Evolutionary conservation across 164 flowering plant species (phyloP), one percentile per base, ranked within the genome.

Genomic region (Paratinospora sagittata): DNA sequence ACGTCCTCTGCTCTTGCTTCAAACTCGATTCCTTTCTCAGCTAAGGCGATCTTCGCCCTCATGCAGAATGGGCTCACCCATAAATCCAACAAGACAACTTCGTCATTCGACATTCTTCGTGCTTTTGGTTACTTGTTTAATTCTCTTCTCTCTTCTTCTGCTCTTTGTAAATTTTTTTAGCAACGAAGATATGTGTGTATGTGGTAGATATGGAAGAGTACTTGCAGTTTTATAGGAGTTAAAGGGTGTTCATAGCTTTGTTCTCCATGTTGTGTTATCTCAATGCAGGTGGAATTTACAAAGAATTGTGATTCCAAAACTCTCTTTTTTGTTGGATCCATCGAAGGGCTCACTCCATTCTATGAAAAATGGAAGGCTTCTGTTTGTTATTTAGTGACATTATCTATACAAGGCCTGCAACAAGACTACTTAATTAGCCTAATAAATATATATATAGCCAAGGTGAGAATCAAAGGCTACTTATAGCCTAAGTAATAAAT

Each of bases 21-120:
- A 55, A 72, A 80, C 17, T 67, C 71, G 1, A 83, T 78, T 0
- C 88, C 88, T 66, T 86, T 86, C 74, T 85, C 86, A 0, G 72
- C 81, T 75, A 83, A 41, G 0, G 87, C 90, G 13, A 83, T 77
- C 77, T 74, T 82, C 0, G 66, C 90, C 69, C 88, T 83, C 73
- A 72, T 65, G 57, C 81, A 74, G 23, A 83, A 86, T 2, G 90
- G 88, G 45, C 88, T 84, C 1, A 24, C 78, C 83, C 82, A 78
- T 60, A 68, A 86, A 39, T 81, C 85, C 75, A 84, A 68, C 67
- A 84, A 74, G 27, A 82, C 33, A 24, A 83, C 74, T 16, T 81
- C 80, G 7, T 60, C 77, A 64, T 80, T 80, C 2, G 78, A 66
- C 87, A 77, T 81, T 30, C 21, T 66, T 9, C 39, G 0, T 1